Evolutionary conservation across 805 yeast genomes (phyloP), one percentile per base, ranked within the genome.

Genomic region (Starmerella ratchasimensis): DNA sequence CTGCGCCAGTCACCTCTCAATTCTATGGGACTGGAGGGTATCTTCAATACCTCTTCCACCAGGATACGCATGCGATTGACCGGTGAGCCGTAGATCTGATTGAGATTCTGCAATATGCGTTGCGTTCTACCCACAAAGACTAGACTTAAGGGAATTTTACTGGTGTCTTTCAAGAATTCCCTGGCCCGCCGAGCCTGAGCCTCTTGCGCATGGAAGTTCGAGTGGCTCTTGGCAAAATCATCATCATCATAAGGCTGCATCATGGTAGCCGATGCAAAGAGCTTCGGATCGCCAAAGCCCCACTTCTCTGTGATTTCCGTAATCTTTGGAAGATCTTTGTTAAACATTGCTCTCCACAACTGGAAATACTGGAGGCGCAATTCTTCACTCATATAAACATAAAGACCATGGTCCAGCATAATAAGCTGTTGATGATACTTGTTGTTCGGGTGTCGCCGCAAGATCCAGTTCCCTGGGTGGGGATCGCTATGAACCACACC

Each of bases 391-490:
- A 77, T 65, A 16, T 62, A 57, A 16, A 78, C 70, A 49, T 77
- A 80, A 19, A 80, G 59, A 0, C 93, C 93, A 53, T 79, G 88
- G 53, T 80, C 93, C 31, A 80, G 56, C 34, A 80, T 60, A 21
- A 80, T 83, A 26, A 78, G 58, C 50, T 78, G 59, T 43, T 54
- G 50, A 15, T 36, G 30, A n/a, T 43, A 40, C 17, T 28, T 33
- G 21, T 45, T 37, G 27, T 51, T 3, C 17, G 38, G 43, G 19
- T 23, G 11, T 10, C 24, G 45, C 27, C 84, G 59, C 3, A 74
- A 71, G 38, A 80, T 52, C 46, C 80, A 56, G 53, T 80, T 80
- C 5, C 93, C 93, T 1, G 90, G 90, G 49, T 80, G 93, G 10
- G 88, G 81, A 51, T 77, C 86, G 37, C 80, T 70, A 52, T 77